Evolutionary conservation across 495 filamentous ascomycete species (phyloP).

Genomic region (Apodospora peruviana): DNA sequence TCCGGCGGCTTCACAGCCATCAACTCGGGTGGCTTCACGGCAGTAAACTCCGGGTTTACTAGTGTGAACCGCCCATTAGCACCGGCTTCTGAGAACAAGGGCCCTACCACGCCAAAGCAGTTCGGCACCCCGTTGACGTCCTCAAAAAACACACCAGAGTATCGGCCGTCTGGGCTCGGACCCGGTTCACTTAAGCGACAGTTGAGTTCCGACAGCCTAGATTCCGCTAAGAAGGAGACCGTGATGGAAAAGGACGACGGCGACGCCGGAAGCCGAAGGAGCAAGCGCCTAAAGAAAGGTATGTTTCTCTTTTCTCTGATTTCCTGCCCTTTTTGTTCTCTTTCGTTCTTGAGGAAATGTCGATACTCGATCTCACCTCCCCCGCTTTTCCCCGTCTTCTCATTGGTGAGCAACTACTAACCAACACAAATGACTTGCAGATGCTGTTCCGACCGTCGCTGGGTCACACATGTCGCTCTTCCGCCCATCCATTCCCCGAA

Average conservation of each 20-base stretch:
- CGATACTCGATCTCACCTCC: no score
- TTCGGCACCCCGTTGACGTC: constrained; percentile 46
- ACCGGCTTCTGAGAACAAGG: constrained; percentile 26
- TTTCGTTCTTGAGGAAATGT: no score
- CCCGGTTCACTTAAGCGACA: constrained; percentile 69
- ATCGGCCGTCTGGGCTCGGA: constrained; percentile 46
- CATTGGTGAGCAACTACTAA: constrained; percentile 22
- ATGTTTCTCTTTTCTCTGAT: constrained; percentile 21
- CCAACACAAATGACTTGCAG: constrained; percentile 45
- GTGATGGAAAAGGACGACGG: constrained; percentile 57
- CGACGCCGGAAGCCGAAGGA: constrained; percentile 74
- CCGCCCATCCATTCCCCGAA: constrained; percentile 69
- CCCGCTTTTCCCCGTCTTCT: no score
- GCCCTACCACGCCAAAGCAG: constrained; percentile 37
- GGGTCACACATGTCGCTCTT: constrained; percentile 96
- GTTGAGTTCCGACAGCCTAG: constrained; percentile 66
- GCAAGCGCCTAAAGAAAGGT: constrained; percentile 94
- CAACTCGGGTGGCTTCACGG: constrained; percentile 40
- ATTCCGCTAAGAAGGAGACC: constrained; percentile 51
- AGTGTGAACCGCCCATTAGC: constrained; percentile 56
- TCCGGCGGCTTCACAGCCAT: constrained; percentile 82
- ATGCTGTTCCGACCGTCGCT: constrained; percentile 81
- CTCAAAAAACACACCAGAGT: constrained; percentile 56
- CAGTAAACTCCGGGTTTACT: constrained; percentile 64
- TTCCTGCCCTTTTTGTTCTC: constrained; percentile 1